These are phyloP conservation scores for Pichia sp. DNA, from an alignment of 1,139 yeast species.

Conservation along the genomic window DNA sequence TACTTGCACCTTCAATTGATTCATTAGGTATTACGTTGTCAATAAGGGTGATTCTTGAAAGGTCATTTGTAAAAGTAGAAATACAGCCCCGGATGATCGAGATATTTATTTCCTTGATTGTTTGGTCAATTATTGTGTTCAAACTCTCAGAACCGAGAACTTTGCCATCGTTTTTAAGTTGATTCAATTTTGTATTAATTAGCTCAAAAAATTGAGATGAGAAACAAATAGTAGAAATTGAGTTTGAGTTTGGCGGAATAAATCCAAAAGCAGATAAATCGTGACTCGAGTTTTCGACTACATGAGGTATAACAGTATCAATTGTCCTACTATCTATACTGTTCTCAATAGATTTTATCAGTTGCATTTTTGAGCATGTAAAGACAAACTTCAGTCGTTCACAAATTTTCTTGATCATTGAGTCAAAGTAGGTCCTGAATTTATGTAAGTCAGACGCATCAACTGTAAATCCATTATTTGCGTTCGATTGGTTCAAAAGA, in stretches of 20 bases:
- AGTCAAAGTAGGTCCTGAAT: constrained; percentile 33
- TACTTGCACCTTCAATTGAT: constrained; percentile 37
- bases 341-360: constrained; percentile 17
- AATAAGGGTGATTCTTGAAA: constrained; percentile 15
- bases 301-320: constrained; percentile 6
- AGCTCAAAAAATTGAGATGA: constrained; percentile 32
- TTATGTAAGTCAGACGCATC: constrained; percentile 15
- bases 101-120: constrained; percentile 20
- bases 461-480: constrained; percentile 5
- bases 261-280: constrained; percentile 39
- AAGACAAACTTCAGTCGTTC: constrained; percentile 32
- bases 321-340: constrained; percentile 15
- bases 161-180: constrained; percentile 11
- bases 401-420: constrained; percentile 31
- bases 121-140: constrained; percentile 17
- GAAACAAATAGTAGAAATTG: constrained; percentile 44
- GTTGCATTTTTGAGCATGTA: constrained; percentile 29
- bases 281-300: constrained; percentile 14
- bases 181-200: constrained; percentile 23
- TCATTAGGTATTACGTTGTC: constrained; percentile 26
- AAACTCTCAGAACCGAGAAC: constrained; percentile 33
- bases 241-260: constrained; percentile 54
- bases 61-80: constrained; percentile 21
- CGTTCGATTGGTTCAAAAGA: constrained; percentile 10
- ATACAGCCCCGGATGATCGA: constrained; percentile 25